A percentile compares a stretch with the other conserved stretches of the same genome.
phyloP scores from a whole-genome alignment of 1,139 yeast genomes.

The Candida dubliniensis region DNA sequence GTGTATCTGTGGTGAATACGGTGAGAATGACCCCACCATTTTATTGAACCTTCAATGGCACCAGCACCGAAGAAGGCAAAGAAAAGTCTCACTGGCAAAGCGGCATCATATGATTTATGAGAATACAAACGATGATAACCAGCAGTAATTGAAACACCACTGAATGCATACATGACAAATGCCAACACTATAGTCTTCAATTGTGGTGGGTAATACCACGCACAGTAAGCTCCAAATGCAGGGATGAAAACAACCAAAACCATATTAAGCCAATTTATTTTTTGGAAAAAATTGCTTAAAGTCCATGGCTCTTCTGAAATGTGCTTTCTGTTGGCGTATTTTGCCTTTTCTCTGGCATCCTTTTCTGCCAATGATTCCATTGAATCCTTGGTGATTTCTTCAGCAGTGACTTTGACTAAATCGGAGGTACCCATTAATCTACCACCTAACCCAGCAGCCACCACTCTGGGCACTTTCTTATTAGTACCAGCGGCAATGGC shows the following conservation, averaged over 20 bases:
- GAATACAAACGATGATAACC: slow-evolving; percentile 74
- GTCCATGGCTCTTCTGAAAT: slow-evolving; percentile 96
- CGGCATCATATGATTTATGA: slow-evolving; percentile 83
- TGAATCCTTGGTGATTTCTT: slow-evolving; percentile 56
- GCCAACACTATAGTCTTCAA: slow-evolving; percentile 62
- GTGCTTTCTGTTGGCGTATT: slow-evolving; percentile 54
- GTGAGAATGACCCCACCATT: slow-evolving; percentile 99
- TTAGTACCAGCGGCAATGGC: slow-evolving; percentile 89
- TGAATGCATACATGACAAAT: slow-evolving; percentile 59
- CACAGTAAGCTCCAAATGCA: slow-evolving; percentile 53
- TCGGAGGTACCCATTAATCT: slow-evolving; percentile 77
- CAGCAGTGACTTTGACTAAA: slow-evolving; percentile 65
- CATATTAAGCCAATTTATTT: slow-evolving; percentile 91
- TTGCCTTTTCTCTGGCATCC: slow-evolving; percentile 54
- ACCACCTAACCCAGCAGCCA: slow-evolving; percentile 77
- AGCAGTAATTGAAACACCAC: slow-evolving; percentile 92
- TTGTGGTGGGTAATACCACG: slow-evolving; percentile 53
- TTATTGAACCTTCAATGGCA: slow-evolving; percentile 93
- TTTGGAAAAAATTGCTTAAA: slow-evolving; percentile 74
- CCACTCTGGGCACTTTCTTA: slow-evolving; percentile 66
- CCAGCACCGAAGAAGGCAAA: slow-evolving; percentile 91
- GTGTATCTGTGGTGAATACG: slow-evolving; percentile 97
- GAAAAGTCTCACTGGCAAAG: slow-evolving; percentile 65
- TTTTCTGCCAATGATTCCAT: slow-evolving; percentile 51
- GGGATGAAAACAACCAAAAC: slow-evolving; percentile 78